A percentile compares a stretch with the other conserved stretches of the same genome.
Evolutionary conservation across 306 rosid species (phyloP).

Genomic region (Boehmeria nivea): DNA sequence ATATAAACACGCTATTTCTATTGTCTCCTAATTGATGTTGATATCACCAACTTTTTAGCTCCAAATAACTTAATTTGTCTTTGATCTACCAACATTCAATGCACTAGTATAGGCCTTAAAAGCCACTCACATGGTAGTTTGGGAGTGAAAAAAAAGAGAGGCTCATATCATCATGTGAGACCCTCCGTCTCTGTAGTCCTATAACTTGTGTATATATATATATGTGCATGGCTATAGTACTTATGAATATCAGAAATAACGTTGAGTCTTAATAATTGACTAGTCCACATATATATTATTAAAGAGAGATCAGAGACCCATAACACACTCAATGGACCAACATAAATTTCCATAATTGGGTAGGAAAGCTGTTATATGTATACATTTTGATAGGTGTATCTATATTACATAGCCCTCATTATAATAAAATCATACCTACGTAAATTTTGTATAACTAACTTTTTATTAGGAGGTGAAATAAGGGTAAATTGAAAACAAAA

Average conservation of each 20-base stretch:
- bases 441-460: background rate
- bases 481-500: too few species aligned
- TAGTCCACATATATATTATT: background rate
- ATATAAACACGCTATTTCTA: background rate
- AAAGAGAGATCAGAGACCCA: background rate
- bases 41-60: conserved; percentile 1
- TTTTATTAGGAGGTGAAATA: background rate
- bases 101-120: conserved; percentile 10
- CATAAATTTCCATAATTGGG: background rate
- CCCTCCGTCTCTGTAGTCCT: background rate
- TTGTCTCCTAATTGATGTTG: background rate
- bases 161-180: background rate
- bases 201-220: background rate
- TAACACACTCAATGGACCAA: background rate
- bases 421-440: background rate
- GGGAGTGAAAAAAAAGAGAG: conserved; percentile 5
- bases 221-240: background rate
- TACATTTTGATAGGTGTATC: background rate
- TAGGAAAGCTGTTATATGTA: background rate
- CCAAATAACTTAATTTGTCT: conserved; percentile 4
- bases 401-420: background rate
- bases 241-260: too few species aligned
- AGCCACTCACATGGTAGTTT: conserved; percentile 15
- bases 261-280: too few species aligned
- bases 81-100: conserved; percentile 27